A percentile compares a stretch with the other conserved stretches of the same genome.
phyloP scores from a whole-genome alignment of 371 early-diverging fungal genomes.

The Gilbertella persicaria region DNA sequence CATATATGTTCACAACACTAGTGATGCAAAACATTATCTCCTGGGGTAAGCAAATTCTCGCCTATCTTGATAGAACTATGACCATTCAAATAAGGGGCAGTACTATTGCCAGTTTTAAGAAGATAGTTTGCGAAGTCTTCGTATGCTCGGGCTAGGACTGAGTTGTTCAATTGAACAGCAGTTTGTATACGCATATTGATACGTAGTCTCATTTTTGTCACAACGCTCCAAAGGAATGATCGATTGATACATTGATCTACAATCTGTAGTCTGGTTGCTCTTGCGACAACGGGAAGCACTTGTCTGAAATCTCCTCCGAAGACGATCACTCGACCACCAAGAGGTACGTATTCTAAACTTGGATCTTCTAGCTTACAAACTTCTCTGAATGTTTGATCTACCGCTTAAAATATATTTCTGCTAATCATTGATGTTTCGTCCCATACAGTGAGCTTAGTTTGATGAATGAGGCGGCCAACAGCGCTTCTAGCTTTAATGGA shows the following conservation, averaged over 20 bases:
- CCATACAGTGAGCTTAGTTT: slow-evolving; percentile 20
- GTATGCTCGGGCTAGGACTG: no score
- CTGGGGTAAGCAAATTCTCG: no score
- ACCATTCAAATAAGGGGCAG: no score
- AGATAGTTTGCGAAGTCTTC: no score
- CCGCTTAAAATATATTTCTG: slow-evolving; percentile 22
- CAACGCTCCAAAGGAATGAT: slow-evolving; percentile 7
- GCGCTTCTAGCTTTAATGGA: background rate
- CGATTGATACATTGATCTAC: slow-evolving; percentile 9
- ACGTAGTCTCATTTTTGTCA: background rate
- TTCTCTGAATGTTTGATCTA: slow-evolving; percentile 25
- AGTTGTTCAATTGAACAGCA: no score
- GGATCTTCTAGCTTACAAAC: slow-evolving; percentile 8
- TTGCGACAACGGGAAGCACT: slow-evolving; percentile 18
- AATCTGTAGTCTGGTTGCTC: slow-evolving; percentile 4
- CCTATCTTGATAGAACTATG: no score
- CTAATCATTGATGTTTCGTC: slow-evolving; percentile 26
- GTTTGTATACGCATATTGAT: slow-evolving; percentile 26
- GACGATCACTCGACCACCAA: slow-evolving; percentile 31
- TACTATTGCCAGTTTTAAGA: no score
- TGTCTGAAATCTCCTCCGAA: slow-evolving; percentile 28
- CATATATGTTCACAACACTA: no score
- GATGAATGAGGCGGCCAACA: slow-evolving; percentile 4
- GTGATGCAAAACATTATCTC: no score
- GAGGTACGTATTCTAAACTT: slow-evolving; percentile 11